Conservation (phyloP, 129 eudicot species). For the Ambrosia trifida region DNA sequence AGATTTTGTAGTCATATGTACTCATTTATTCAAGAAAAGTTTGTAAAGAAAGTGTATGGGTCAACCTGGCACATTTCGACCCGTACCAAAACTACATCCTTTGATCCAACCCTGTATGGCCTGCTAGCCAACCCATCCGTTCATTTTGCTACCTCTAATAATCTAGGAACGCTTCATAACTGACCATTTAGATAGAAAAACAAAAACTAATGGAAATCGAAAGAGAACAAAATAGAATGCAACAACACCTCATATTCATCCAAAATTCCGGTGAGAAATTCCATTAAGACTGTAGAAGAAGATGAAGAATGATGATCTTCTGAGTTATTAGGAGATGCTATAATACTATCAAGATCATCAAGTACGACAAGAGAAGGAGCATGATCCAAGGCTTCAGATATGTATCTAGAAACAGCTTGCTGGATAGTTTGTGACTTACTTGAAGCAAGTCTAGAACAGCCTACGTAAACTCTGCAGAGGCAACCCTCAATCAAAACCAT, state of each 20-base stretch:
- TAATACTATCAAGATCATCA: constrained; percentile 93
- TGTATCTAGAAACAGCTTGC: constrained; percentile 66
- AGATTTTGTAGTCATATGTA: constrained; percentile 1
- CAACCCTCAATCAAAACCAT: constrained; percentile 22
- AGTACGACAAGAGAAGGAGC: constrained; percentile 80
- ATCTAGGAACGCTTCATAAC: neutral
- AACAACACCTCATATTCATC: constrained; percentile 84
- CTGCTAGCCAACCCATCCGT: neutral
- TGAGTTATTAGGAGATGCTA: constrained; percentile 58
- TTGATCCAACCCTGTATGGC: neutral
- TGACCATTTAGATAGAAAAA: constrained; percentile 16
- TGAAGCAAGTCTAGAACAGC: constrained; percentile 73
- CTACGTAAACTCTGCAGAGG: constrained; percentile 62
- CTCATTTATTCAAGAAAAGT: neutral
- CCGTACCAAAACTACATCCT: neutral
- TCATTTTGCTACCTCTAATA: neutral
- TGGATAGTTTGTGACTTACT: constrained; percentile 73
- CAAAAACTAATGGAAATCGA: constrained; percentile 9
- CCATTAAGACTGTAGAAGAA: constrained; percentile 59
- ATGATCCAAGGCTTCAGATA: constrained; percentile 92
- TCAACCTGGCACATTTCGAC: neutral
- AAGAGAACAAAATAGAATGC: constrained; percentile 18
- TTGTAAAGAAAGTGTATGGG: neutral
- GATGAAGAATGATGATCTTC: constrained; percentile 81
- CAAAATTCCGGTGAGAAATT: constrained; percentile 66